Percentiles rank a stretch among this genome's conserved stretches.
phyloP scores from a whole-genome alignment of 139 green algal species.

The Zygnema cylindricum region DNA sequence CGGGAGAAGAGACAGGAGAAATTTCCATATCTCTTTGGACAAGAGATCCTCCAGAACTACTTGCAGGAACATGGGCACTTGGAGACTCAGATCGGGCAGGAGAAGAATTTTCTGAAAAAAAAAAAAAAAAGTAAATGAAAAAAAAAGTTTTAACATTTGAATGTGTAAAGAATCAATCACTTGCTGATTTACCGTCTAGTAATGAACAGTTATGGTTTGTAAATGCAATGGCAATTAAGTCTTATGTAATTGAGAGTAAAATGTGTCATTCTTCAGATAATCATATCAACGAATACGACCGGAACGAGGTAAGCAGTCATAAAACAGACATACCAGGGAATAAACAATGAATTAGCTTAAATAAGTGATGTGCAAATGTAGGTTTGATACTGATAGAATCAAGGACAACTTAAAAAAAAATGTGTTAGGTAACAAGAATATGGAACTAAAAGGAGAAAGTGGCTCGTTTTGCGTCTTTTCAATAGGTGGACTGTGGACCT shows the following conservation, averaged over 20 bases:
- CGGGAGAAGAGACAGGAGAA: constrained; percentile 9
- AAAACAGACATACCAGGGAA: too few relatives aligned
- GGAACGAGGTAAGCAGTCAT: too few relatives aligned
- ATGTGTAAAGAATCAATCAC: background rate
- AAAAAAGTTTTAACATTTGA: background rate
- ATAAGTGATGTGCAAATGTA: too few relatives aligned
- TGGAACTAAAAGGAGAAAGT: background rate
- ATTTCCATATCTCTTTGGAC: constrained; percentile 29
- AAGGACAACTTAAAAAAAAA: too few relatives aligned
- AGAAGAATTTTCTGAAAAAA: background rate
- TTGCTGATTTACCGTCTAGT: background rate
- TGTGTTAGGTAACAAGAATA: too few relatives aligned
- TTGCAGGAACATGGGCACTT: background rate
- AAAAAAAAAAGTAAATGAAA: background rate
- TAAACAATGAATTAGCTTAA: too few relatives aligned
- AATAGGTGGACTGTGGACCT: background rate
- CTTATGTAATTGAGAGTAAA: too few relatives aligned
- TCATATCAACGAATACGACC: background rate
- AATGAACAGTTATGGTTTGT: too few relatives aligned
- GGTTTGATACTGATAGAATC: too few relatives aligned
- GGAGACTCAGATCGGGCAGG: background rate
- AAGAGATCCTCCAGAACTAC: background rate
- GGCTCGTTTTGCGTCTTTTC: background rate
- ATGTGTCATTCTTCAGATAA: background rate
- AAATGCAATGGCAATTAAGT: too few relatives aligned